A percentile compares a stretch with the other conserved stretches of the same genome.
phyloP scores from a whole-genome alignment of 305 asterid genomes.

The Fraxinus baroniana region DNA sequence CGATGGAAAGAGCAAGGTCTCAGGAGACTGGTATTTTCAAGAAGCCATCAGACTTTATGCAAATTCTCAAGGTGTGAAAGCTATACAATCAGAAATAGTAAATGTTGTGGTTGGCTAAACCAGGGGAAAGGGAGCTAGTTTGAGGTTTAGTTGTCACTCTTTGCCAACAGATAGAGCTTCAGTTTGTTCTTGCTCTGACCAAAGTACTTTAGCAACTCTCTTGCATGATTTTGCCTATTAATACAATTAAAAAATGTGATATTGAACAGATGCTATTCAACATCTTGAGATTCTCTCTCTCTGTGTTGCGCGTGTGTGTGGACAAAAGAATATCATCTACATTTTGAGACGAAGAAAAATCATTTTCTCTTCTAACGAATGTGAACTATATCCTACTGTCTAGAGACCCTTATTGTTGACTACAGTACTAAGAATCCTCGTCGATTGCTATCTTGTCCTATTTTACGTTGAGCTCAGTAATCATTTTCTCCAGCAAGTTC shows the following conservation, averaged over 20 bases:
- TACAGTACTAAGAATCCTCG: not conserved
- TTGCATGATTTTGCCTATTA: slow-evolving; percentile 4
- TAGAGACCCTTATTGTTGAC: not conserved
- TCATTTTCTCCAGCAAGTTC: slow-evolving; percentile 4
- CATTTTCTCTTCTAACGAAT: not conserved
- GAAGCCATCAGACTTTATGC: slow-evolving; percentile 87
- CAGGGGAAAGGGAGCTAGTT: not conserved
- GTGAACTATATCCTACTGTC: not conserved
- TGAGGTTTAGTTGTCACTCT: slow-evolving; percentile 17
- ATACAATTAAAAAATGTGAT: slow-evolving; percentile 15
- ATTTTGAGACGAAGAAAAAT: not conserved
- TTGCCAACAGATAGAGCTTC: slow-evolving; percentile 11
- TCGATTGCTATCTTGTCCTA: not conserved
- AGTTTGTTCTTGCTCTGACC: slow-evolving; percentile 12
- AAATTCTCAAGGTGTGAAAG: slow-evolving; percentile 77
- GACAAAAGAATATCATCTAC: not conserved
- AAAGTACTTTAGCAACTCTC: slow-evolving; percentile 3
- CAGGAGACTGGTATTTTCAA: slow-evolving; percentile 83
- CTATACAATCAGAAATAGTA: not conserved
- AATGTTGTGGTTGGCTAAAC: slow-evolving; percentile 14
- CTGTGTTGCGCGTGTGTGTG: too few relatives aligned
- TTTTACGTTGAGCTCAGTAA: not conserved
- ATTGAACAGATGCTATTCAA: slow-evolving; percentile 10
- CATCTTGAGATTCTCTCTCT: not conserved
- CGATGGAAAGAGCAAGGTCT: slow-evolving; percentile 95